Conservation (phyloP, 257 asterid genomes). For the Verbascum thapsus region DNA sequence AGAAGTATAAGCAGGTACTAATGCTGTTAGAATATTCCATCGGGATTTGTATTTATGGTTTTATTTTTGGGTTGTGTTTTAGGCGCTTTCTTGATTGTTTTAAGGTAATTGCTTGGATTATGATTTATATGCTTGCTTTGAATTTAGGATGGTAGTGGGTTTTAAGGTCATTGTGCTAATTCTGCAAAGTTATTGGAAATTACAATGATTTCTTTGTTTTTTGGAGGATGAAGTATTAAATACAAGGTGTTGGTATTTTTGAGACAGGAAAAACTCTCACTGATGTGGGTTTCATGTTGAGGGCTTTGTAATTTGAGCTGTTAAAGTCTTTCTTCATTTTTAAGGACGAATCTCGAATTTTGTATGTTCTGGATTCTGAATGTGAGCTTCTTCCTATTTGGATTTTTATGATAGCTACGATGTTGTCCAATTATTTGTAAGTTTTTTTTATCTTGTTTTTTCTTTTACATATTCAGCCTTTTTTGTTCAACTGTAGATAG, state of each 20-base stretch:
- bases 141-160: neutral
- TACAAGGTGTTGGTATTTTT: neutral
- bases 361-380: too few relatives aligned
- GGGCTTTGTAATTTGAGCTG: too few relatives aligned
- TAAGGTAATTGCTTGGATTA: neutral
- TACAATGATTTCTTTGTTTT: neutral
- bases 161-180: neutral
- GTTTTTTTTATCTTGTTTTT: too few relatives aligned
- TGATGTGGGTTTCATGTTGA: neutral
- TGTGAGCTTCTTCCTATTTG: too few relatives aligned
- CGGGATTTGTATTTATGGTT: neutral
- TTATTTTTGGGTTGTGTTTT: neutral
- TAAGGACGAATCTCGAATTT: too few relatives aligned
- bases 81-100: neutral
- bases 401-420: too few relatives aligned
- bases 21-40: neutral
- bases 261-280: neutral
- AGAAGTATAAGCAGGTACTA: conserved; percentile 86
- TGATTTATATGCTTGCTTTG: neutral
- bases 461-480: too few relatives aligned
- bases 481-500: too few relatives aligned
- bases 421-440: too few relatives aligned
- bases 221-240: neutral
- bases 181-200: neutral
- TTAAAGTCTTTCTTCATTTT: too few relatives aligned